Percentiles rank a stretch among this genome's conserved stretches.
These are phyloP conservation scores for Lachnellula hyalina DNA, from an alignment of 2,329 filamentous ascomycete genomes.

Conservation along the genomic window DNA sequence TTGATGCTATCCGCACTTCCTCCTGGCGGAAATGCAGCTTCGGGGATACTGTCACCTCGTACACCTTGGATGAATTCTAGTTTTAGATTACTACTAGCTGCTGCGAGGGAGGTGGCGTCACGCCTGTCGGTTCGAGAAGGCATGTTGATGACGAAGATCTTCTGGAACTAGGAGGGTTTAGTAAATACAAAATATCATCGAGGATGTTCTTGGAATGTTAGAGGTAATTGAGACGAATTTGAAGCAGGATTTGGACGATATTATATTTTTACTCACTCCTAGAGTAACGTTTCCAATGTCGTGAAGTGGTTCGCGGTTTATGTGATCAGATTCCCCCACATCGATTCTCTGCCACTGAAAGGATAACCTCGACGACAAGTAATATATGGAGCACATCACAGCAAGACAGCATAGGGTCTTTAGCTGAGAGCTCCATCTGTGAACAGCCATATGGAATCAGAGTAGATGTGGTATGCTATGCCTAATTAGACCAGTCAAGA, in stretches of 20 bases:
- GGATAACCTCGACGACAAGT: background rate
- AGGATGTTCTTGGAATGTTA: too few relatives aligned
- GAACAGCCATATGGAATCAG: background rate
- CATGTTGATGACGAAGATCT: conserved; percentile 19
- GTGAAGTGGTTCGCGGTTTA: background rate
- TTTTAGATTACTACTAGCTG: conserved; percentile 12
- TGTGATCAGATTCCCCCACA: background rate
- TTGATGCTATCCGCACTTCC: conserved; percentile 12
- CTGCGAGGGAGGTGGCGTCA: conserved; percentile 15
- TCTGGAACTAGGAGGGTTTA: conserved; percentile 15
- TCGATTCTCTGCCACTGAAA: background rate
- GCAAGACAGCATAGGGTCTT: background rate
- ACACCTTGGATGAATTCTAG: conserved; percentile 18
- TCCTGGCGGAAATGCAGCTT: conserved; percentile 12
- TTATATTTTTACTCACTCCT: background rate
- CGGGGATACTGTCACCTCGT: conserved; percentile 10
- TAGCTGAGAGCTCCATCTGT: background rate
- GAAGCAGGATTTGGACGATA: background rate
- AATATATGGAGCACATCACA: background rate
- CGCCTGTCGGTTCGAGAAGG: conserved; percentile 18
- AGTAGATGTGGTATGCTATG: too few relatives aligned
- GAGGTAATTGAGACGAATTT: too few relatives aligned
- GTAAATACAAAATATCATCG: background rate
- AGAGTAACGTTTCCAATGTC: background rate
- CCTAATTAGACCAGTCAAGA: too few relatives aligned